These are phyloP conservation scores for Aureobasidium musti DNA, from an alignment of 2,329 filamentous ascomycete genomes.

Conservation along the genomic window DNA sequence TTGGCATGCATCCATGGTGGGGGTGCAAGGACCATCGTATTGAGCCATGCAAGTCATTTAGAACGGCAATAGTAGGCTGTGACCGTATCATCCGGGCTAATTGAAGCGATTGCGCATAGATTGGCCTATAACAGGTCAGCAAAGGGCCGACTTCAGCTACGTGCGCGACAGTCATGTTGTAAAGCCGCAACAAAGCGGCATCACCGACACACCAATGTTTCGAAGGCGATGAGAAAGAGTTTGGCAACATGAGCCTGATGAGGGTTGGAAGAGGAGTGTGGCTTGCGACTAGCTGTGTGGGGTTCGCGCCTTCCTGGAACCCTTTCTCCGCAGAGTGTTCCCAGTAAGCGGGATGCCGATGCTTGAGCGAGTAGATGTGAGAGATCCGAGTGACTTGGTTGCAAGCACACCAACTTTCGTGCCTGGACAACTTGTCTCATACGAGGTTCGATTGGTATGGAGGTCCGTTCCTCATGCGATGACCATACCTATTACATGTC, in stretches of 20 bases:
- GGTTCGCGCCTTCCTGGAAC: neutral
- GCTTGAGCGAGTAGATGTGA: neutral
- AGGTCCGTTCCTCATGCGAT: neutral
- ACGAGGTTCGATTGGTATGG: neutral
- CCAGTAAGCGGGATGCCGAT: slow-evolving; percentile 17
- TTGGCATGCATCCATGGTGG: neutral
- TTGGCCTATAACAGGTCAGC: neutral
- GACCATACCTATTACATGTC: neutral
- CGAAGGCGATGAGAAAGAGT: neutral
- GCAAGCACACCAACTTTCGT: neutral
- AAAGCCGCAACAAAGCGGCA: neutral
- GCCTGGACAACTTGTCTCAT: neutral
- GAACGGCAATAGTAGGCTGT: slow-evolving; percentile 1
- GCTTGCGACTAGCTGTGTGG: slow-evolving; percentile 3
- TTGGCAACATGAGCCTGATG: neutral
- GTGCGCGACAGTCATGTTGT: no score
- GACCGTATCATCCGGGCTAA: neutral
- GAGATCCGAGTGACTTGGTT: neutral
- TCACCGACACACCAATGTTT: neutral
- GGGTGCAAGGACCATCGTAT: slow-evolving; percentile 8
- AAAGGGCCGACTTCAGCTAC: slow-evolving; percentile 17
- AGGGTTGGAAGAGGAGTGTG: neutral
- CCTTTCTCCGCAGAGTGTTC: neutral
- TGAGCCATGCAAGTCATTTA: neutral
- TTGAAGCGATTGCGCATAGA: neutral